Base-by-base conservation (phyloP, 2,329 filamentous ascomycete species). In the Chaetomiaceae sp. region DNA sequence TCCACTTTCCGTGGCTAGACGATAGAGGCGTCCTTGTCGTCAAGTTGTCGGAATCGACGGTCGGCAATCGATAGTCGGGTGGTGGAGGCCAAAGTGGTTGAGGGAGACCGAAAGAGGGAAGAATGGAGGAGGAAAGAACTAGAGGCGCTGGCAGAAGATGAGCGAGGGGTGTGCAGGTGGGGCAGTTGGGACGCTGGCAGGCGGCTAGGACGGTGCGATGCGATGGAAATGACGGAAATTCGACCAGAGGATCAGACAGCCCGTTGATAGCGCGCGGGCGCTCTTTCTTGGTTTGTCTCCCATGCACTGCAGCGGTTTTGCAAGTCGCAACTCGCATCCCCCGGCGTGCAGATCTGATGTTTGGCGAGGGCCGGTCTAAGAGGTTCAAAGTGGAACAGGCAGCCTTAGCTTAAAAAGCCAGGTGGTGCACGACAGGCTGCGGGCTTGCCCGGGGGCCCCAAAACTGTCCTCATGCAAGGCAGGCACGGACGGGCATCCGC, bases 391-490 rank as follows among this genome's bases (percentile, higher is more conserved):
- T 43, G 35, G 40, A 48, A 48, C 36, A 38, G 18, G 12, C 29
- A 29, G 17, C 35, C 3, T 24, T 34, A 14, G 6, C 19, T 4
- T 17, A 11, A 20, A 43, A 43, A 18, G 19, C 22, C 22, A 43
- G 40, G 36, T 30, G 39, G 38, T 39, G 36, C 47, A 45, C 42
- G 37, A 45, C 47, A 49, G 47, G 33, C 42, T 49, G 42, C 47
- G 42, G 42, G 47, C 47, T 20, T 42, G 42, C 42, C 38, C 38
- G 27, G 35, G 42, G 33, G 22, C 36, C 26, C n/a, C n/a, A n/a
- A n/a, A 32, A 30, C 14, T 30, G 19, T 30, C 17, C 18, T 30
- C 43, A 32, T 47, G 44, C 43, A 50, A 32, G 45, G 47, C 27
- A 38, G 45, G 37, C 20, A 44, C 42, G 32, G 36, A 29, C 32